Evolutionary conservation across 2,329 filamentous ascomycete genomes (phyloP).

Genomic region (Sporothrix curviconia): DNA sequence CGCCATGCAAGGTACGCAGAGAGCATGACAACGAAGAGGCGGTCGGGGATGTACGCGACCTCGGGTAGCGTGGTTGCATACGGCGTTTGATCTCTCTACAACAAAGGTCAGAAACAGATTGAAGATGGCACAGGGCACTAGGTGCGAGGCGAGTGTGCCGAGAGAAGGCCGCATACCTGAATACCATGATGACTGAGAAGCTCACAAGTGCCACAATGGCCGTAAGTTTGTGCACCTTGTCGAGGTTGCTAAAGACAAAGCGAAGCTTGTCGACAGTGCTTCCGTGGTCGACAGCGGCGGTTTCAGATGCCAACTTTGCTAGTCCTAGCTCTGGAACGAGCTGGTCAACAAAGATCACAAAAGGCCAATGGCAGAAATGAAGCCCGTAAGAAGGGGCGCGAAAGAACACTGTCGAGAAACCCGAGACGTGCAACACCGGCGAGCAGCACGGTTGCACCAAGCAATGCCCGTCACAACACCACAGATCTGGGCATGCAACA

Average conservation of each 20-base stretch:
- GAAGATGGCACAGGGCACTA: background rate
- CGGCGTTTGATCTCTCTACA: constrained; percentile 75
- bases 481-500: constrained; percentile 71
- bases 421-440: constrained; percentile 80
- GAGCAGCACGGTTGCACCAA: constrained; percentile 78
- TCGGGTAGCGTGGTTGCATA: constrained; percentile 70
- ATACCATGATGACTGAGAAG: constrained; percentile 86
- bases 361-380: constrained; percentile 95
- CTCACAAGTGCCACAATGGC: constrained; percentile 69
- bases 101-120: background rate
- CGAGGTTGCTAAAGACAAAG: constrained; percentile 65
- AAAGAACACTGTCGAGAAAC: constrained; percentile 90
- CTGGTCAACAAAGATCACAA: constrained; percentile 94
- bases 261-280: constrained; percentile 79
- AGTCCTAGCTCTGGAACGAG: constrained; percentile 85
- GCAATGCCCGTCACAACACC: constrained; percentile 84
- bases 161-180: too few relatives aligned
- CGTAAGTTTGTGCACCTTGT: constrained; percentile 66
- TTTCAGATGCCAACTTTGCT: constrained; percentile 54
- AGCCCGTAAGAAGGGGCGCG: constrained; percentile 88
- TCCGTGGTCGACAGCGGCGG: constrained; percentile 64
- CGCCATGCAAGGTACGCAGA: constrained; percentile 74
- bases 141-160: too few relatives aligned
- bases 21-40: constrained; percentile 80
- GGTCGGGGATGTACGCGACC: constrained; percentile 87